Evolutionary conservation across 176 grass and related monocot genomes (phyloP).

Genomic region (Oryza glumipatula): DNA sequence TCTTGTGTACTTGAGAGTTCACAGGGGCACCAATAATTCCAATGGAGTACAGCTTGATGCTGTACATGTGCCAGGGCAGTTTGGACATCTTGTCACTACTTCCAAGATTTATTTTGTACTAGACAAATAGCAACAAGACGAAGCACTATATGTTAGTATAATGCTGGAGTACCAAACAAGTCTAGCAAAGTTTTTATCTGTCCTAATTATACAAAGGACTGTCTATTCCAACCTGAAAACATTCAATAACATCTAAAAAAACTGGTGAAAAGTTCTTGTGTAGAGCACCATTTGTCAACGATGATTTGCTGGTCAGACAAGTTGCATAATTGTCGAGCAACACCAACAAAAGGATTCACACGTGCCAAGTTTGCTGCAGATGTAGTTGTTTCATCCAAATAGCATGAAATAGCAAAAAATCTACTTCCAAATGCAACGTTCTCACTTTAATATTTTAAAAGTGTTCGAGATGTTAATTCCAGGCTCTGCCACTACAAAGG

Average conservation of each 20-base stretch:
- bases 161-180: neutral
- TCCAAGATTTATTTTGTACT: neutral
- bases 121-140: neutral
- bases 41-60: constrained; percentile 35
- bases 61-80: constrained; percentile 36
- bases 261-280: neutral
- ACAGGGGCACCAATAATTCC: neutral
- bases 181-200: neutral
- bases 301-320: constrained; percentile 14
- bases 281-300: constrained; percentile 22
- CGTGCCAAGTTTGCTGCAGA: neutral
- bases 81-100: constrained; percentile 23
- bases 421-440: neutral
- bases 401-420: neutral
- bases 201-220: neutral
- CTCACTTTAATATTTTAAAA: neutral
- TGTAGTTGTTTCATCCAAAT: neutral
- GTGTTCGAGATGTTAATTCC: neutral
- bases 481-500: neutral
- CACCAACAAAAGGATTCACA: neutral
- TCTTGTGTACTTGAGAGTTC: neutral
- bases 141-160: neutral
- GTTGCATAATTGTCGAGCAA: constrained; percentile 19
- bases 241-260: neutral
- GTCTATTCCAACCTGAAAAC: neutral